Base-by-base conservation (phyloP, 257 asterid genomes). In the Fraxinus americana region DNA sequence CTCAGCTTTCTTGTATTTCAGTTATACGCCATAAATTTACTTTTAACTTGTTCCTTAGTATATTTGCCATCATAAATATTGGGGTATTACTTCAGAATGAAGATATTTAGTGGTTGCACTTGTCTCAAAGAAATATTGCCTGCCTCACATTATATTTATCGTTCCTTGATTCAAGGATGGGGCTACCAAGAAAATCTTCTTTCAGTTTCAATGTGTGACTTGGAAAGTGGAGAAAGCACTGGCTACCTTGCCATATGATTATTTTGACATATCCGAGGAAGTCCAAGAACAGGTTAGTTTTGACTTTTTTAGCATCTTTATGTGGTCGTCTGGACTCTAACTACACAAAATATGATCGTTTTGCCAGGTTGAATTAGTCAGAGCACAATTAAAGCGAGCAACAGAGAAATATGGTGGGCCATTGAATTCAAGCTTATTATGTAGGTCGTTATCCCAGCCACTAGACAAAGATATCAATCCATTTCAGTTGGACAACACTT, bases 191-290 rank as follows among this genome's bases (percentile, higher is more conserved):
- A 93, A 92, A 82, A 66, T 90, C 34, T 59, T 79, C 32, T 91
- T 93, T 67, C 98, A 90, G 75, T 96, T 93, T 84, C 98, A 92
- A 83, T 90, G 92, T 65, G 96, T 96, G 84, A 92, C 99, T 0
- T 90, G 92, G 94, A 93, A 91, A 80, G 76, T 96, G 87, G 97
- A 89, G 91, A 93, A 92, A 80, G 91, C 94, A 2, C 76, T 96
- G 76, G 86, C 82, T 38, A 85, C 79, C 86, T 67, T 96, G 68
- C 94, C 96, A 17, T 89, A 82, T 68, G 90, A 82, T 74, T 89
- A 90, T 50, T 88, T 92, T 73, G 96, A 96, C 57, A 84, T 93
- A 81, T 92, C 99, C 17, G 98, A 96, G 86, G 99, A 96, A 90
- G 98, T 96, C 23, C 89, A 85, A 71, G 99, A 93, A 80, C 99